phyloP scores from a whole-genome alignment of 192 early-diverging fungal genomes.

The Backusella luteola region DNA sequence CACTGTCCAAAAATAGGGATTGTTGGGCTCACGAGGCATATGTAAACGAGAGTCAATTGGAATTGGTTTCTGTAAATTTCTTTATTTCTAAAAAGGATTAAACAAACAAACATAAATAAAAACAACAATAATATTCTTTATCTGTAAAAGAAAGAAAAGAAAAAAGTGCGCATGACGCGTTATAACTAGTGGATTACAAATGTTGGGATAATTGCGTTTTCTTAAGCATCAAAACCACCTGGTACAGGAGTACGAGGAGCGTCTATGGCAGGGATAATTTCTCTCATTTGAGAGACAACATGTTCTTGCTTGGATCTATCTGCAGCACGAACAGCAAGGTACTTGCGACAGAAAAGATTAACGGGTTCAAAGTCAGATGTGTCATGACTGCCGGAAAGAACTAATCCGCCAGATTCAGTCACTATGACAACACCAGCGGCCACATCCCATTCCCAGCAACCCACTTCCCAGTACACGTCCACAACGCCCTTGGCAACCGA shows the following conservation, averaged over 20 bases:
- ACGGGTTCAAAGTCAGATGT: constrained; percentile 34
- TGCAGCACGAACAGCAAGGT: constrained; percentile 50
- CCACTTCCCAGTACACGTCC: constrained; percentile 93
- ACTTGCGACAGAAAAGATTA: constrained; percentile 51
- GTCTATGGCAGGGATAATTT: constrained; percentile 55
- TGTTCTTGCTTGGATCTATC: constrained; percentile 47
- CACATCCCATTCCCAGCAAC: constrained; percentile 80
- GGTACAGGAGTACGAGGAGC: constrained; percentile 40
- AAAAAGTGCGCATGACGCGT: not conserved
- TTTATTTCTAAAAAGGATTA: constrained; percentile 28
- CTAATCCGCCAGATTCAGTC: constrained; percentile 79
- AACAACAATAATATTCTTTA: not conserved
- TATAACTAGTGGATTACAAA: not conserved
- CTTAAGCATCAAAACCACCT: constrained; percentile 17
- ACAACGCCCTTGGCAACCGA: constrained; percentile 77
- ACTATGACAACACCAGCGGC: constrained; percentile 85
- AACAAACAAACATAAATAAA: not conserved
- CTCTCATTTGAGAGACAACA: constrained; percentile 58
- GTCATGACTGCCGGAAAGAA: constrained; percentile 55
- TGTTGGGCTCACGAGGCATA: constrained; percentile 31
- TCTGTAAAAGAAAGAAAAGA: not conserved
- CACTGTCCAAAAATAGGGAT: constrained; percentile 33
- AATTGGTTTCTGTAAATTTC: constrained; percentile 50
- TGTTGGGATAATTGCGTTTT: not conserved
- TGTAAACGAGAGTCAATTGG: constrained; percentile 32